These are phyloP conservation scores for Dioscorea cayenensis DNA, from an alignment of 116 monocot species.

Conservation along the genomic window DNA sequence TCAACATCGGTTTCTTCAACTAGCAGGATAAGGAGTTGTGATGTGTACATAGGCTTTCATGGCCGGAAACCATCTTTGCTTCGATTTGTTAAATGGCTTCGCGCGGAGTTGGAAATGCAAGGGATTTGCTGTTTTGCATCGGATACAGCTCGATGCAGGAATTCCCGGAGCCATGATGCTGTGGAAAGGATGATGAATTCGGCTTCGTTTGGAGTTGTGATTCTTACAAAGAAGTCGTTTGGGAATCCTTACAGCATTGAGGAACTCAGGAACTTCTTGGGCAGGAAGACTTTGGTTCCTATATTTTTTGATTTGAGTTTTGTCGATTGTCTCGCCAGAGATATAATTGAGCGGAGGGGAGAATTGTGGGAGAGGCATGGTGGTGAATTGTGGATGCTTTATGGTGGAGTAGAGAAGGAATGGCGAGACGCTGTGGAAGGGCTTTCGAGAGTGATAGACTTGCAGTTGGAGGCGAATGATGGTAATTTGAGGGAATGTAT, in stretches of 20 bases:
- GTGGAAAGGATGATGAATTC: slow-evolving; percentile 63
- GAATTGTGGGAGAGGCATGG: slow-evolving; percentile 92
- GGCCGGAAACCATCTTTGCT: slow-evolving; percentile 71
- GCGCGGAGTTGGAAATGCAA: slow-evolving; percentile 82
- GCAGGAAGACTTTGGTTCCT: slow-evolving; percentile 64
- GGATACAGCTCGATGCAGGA: slow-evolving; percentile 52
- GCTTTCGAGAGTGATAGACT: slow-evolving; percentile 46
- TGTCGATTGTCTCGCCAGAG: slow-evolving; percentile 77
- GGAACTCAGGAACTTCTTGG: slow-evolving; percentile 63
- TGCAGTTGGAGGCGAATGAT: slow-evolving; percentile 68
- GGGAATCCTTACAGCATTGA: slow-evolving; percentile 74
- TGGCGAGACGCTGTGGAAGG: slow-evolving; percentile 88
- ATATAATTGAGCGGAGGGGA: slow-evolving; percentile 76
- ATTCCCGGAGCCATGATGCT: slow-evolving; percentile 13
- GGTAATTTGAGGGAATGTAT: slow-evolving; percentile 94
- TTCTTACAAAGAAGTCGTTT: slow-evolving; percentile 87
- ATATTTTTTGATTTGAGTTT: slow-evolving; percentile 72
- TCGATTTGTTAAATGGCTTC: slow-evolving; percentile 88
- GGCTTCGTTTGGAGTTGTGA: slow-evolving; percentile 66
- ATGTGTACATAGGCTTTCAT: slow-evolving; percentile 91
- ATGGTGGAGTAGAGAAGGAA: slow-evolving; percentile 77
- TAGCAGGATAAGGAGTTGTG: slow-evolving; percentile 43
- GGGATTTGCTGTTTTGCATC: slow-evolving; percentile 86
- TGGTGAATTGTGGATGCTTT: slow-evolving; percentile 79
- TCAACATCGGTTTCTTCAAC: slow-evolving; percentile 42